Conservation (phyloP, 2,329 filamentous ascomycete species). For the Akanthomyces uredinophilus region DNA sequence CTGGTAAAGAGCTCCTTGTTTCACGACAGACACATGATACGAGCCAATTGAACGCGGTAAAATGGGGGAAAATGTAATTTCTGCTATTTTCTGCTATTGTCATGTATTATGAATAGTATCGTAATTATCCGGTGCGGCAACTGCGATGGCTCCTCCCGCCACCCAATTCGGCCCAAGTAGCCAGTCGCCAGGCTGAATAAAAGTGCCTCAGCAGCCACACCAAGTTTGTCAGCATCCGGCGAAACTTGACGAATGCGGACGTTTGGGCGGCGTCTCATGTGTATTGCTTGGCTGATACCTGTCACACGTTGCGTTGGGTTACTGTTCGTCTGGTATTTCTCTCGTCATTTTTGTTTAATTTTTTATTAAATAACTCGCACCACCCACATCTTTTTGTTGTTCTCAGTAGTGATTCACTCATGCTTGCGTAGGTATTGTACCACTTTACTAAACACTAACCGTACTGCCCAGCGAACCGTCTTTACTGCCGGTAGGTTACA, state of each 20-base stretch:
- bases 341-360: not conserved
- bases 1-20: constrained; percentile 1
- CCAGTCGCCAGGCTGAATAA: not conserved
- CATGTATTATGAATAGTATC: not conserved
- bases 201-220: not conserved
- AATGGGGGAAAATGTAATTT: not conserved
- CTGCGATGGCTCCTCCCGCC: not conserved
- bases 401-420: no score
- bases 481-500: not conserved
- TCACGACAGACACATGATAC: constrained; percentile 1
- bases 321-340: not conserved
- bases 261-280: not conserved
- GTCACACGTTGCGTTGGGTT: not conserved
- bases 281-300: not conserved
- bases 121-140: not conserved
- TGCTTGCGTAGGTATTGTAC: no score
- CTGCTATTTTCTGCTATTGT: not conserved
- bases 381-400: no score
- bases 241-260: not conserved
- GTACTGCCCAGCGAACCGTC: no score
- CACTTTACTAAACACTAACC: no score
- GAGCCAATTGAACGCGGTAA: not conserved
- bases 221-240: constrained; percentile 5
- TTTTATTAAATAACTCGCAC: not conserved
- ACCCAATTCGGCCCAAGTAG: no score